Evolutionary conservation across 2,329 filamentous ascomycete species (phyloP), one percentile per base, ranked within the genome.

Genomic region (Clonostachys chloroleuca): DNA sequence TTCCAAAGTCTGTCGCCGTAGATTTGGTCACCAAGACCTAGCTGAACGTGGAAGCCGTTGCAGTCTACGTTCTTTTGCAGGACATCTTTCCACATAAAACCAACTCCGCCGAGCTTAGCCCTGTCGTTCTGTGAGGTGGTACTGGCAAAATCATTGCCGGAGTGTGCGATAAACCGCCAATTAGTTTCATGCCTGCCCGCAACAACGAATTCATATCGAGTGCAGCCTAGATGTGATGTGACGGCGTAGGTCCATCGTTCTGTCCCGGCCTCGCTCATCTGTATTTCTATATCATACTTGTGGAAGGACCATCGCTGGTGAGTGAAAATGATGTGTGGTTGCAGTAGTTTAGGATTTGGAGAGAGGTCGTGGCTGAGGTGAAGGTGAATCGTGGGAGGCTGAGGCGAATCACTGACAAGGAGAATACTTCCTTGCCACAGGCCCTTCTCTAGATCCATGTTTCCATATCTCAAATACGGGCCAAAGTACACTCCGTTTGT

Each of bases 21-120:
- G 45, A 99, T 95, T 64, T 99, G 94, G 50, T 94, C 89, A 47
- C 94, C 94, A 5, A 96, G 72, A 13, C 92, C 94, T 8, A 99
- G 75, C 61, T 99, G 94, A 7, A 89, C 86, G 59, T 99, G 94
- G 65, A 97, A 99, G 2, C 94, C 94, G 47, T 92, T 91, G 56
- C 92, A 96, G 57, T 99, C 94, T 30, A 92, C 83, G 59, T 99
- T 95, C 75, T 96, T 96, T 68, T 96, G 91, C 61, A 99, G 77
- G 30, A 99, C 92, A 58, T 99, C 94, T 60, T 96, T 97, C 94
- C 94, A 99, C 92, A 99, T 95, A 61, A 94, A 89, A 1, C 92
- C 89, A 2, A 95, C 80, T 2, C 94, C 94, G 33, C 94, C 94
- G 2, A 97, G 78, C 57, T 87, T 89, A 34, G 85, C 82, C 40